Percentiles rank a stretch among this genome's conserved stretches.
phyloP scores from a whole-genome alignment of 352 stramenopile species.

The Phytophthora brassicae region DNA sequence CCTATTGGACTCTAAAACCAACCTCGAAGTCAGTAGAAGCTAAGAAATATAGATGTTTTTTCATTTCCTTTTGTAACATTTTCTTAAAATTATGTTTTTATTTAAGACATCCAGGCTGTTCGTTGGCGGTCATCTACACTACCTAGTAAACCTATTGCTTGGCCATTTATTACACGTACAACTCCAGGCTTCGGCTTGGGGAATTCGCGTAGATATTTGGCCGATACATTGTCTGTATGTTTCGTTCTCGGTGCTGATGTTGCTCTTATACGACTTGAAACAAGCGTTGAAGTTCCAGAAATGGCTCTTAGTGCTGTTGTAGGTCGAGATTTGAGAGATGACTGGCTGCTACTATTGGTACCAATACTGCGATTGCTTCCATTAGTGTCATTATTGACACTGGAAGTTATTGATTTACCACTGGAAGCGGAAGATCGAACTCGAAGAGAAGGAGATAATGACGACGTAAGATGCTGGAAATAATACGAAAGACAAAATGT shows the following conservation, averaged over 20 bases:
- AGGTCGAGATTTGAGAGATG: conserved; percentile 12
- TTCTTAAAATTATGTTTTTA: too few species aligned
- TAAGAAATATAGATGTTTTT: not conserved
- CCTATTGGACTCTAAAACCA: conserved; percentile 3
- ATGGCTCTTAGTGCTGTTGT: conserved; percentile 22
- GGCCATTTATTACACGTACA: conserved; percentile 33
- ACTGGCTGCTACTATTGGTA: conserved; percentile 6
- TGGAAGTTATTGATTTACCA: conserved; percentile 3
- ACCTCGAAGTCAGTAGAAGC: not conserved
- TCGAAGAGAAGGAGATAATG: conserved; percentile 45
- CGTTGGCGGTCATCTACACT: conserved; percentile 37
- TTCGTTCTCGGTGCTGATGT: conserved; percentile 13
- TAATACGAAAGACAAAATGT: not conserved
- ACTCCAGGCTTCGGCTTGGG: conserved; percentile 51
- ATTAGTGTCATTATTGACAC: not conserved
- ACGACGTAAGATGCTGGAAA: conserved; percentile 37
- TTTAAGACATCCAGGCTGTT: conserved; percentile 50
- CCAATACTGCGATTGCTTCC: conserved; percentile 6
- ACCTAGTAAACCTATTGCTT: conserved; percentile 17
- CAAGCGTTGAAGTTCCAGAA: not conserved
- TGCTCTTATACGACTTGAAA: conserved; percentile 9
- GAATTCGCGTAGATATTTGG: conserved; percentile 64
- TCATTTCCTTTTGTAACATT: not conserved
- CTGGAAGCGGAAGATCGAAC: conserved; percentile 30
- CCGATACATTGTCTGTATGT: conserved; percentile 6